phyloP scores from a whole-genome alignment of 2,329 filamentous ascomycete species.

The Cladosporium velox region DNA sequence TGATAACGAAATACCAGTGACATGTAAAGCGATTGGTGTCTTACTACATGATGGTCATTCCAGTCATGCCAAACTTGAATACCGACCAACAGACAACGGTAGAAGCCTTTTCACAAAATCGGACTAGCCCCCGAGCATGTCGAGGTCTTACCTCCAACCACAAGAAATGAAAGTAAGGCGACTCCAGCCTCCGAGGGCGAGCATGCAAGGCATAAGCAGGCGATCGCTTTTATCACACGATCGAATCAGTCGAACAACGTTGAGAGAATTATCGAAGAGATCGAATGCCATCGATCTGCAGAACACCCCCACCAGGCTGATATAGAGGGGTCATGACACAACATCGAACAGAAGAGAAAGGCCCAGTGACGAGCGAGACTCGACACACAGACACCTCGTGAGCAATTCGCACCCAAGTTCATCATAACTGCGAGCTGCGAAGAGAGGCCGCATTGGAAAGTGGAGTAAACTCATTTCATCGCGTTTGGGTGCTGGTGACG shows the following conservation, averaged over 20 bases:
- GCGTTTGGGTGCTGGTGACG: constrained; percentile 5
- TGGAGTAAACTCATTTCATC: constrained; percentile 5
- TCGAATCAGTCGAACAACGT: neutral
- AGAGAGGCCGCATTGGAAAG: constrained; percentile 15
- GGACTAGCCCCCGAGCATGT: neutral
- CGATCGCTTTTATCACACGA: neutral
- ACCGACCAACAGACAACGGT: neutral
- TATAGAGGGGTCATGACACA: constrained; percentile 16
- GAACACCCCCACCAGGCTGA: constrained; percentile 10
- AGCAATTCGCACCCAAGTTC: neutral
- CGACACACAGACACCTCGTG: neutral
- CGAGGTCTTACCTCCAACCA: neutral
- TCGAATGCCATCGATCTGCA: constrained; percentile 7
- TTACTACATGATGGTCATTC: neutral
- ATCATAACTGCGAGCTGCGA: constrained; percentile 3
- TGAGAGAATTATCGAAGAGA: constrained; percentile 10
- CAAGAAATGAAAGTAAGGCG: neutral
- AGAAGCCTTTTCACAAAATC: neutral
- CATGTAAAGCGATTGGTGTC: neutral
- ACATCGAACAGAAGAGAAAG: constrained; percentile 9
- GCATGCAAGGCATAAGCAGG: neutral
- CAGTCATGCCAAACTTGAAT: neutral
- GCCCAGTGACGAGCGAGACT: neutral
- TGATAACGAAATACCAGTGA: neutral
- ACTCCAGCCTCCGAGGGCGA: neutral